phyloP scores from a whole-genome alignment of 176 grass and related monocot species.

The Poa annua region DNA sequence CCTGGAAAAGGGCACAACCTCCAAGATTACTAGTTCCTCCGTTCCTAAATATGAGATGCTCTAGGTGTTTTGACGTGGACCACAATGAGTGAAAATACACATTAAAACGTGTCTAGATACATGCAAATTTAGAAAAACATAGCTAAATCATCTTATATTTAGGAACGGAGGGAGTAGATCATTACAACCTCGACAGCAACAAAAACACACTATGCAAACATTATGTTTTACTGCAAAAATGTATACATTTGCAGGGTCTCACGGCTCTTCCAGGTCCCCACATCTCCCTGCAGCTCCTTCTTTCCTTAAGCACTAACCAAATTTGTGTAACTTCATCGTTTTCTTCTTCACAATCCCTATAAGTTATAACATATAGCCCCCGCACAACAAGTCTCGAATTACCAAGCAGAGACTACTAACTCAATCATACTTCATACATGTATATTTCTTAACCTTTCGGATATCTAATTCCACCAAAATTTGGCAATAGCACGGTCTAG shows the following conservation, averaged over 20 bases:
- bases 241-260: constrained; percentile 3
- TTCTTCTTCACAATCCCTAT: not conserved
- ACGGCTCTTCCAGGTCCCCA: not conserved
- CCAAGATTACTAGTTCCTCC: not conserved
- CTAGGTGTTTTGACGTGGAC: no score
- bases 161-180: not conserved
- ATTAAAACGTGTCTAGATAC: no score
- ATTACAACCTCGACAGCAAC: constrained; percentile 1
- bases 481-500: not conserved
- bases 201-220: not conserved
- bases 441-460: constrained; percentile 10
- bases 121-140: no score
- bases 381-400: not conserved
- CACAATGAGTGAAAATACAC: no score
- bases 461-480: not conserved
- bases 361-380: not conserved
- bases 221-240: constrained; percentile 4
- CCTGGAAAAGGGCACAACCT: constrained; percentile 5
- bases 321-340: not conserved
- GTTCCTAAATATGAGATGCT: no score
- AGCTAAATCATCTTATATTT: no score
- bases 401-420: constrained; percentile 1
- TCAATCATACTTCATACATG: not conserved
- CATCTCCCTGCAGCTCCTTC: not conserved
- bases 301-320: not conserved